Percentiles rank a stretch among this genome's conserved stretches.
Evolutionary conservation across 2,329 filamentous ascomycete genomes (phyloP).

Genomic region (Exophiala mesophila): DNA sequence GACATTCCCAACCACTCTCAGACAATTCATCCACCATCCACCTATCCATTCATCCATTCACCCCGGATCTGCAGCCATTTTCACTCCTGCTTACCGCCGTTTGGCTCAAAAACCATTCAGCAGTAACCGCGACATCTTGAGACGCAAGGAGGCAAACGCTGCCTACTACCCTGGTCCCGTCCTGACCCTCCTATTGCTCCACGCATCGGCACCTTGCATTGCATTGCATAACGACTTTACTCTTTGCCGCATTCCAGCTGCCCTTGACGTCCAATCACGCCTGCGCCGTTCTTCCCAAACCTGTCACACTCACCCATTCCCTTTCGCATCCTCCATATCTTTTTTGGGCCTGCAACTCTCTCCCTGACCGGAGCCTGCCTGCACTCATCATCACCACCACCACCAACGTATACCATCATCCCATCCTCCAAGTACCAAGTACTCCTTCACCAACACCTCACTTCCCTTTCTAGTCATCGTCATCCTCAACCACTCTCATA

Average conservation of each 20-base stretch:
- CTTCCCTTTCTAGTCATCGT: conserved; percentile 6
- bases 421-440: conserved; percentile 8
- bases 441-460: too few relatives aligned
- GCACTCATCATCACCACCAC: conserved; percentile 17
- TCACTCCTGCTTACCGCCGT: conserved; percentile 23
- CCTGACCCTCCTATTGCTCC: conserved; percentile 21
- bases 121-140: conserved; percentile 16
- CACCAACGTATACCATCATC: neutral
- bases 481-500: conserved; percentile 7
- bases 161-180: conserved; percentile 10
- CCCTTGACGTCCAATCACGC: conserved; percentile 16
- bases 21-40: neutral
- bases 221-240: conserved; percentile 1
- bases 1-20: too few relatives aligned
- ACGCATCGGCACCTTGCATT: conserved; percentile 27
- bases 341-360: neutral
- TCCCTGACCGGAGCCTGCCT: conserved; percentile 21
- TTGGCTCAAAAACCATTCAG: conserved; percentile 18
- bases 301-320: conserved; percentile 10
- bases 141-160: conserved; percentile 23
- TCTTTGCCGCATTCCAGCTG: conserved; percentile 24
- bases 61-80: neutral
- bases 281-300: conserved; percentile 5
- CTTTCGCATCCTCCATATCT: conserved; percentile 6
- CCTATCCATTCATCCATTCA: neutral